Percentiles rank a stretch among this genome's conserved stretches.
phyloP scores from a whole-genome alignment of 2,329 filamentous ascomycete species.

The Aschersonia sp. region DNA sequence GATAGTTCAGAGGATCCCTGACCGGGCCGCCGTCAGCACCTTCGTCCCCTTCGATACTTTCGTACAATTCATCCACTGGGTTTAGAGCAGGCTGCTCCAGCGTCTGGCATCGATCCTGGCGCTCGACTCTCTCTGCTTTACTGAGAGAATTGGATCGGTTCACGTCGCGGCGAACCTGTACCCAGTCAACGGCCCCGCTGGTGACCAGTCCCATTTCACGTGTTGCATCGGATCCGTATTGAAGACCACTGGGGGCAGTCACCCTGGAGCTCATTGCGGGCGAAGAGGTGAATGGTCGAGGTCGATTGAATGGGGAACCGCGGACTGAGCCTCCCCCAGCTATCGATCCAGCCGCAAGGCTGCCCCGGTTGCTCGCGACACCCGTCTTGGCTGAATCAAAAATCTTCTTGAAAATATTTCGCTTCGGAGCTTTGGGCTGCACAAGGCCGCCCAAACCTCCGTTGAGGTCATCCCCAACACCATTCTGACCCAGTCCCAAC shows the following conservation, averaged over 20 bases:
- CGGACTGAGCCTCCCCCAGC: conserved; percentile 27
- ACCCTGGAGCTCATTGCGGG: conserved; percentile 31
- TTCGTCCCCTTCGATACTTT: conserved; percentile 79
- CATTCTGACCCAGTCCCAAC: conserved; percentile 49
- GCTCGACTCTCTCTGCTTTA: conserved; percentile 71
- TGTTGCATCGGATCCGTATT: conserved; percentile 34
- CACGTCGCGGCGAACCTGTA: conserved; percentile 91
- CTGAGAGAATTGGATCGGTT: conserved; percentile 91
- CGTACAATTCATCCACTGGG: conserved; percentile 77
- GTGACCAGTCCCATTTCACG: conserved; percentile 55
- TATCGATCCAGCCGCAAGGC: conserved; percentile 47
- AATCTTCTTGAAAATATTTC: conserved; percentile 90
- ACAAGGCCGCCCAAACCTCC: conserved; percentile 66
- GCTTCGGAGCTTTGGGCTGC: conserved; percentile 63
- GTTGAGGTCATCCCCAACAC: conserved; percentile 49
- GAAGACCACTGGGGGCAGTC: conserved; percentile 18
- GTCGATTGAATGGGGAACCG: conserved; percentile 27
- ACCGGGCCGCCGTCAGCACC: conserved; percentile 73
- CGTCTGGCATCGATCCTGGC: conserved; percentile 85
- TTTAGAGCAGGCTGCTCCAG: conserved; percentile 80
- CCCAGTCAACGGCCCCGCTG: conserved; percentile 64
- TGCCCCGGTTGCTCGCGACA: conserved; percentile 77
- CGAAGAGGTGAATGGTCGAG: conserved; percentile 17
- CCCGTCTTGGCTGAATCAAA: conserved; percentile 89
- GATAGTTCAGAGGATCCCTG: conserved; percentile 69